Conservation (phyloP, 2,329 filamentous ascomycete species). For the Diaporthe batatas region DNA sequence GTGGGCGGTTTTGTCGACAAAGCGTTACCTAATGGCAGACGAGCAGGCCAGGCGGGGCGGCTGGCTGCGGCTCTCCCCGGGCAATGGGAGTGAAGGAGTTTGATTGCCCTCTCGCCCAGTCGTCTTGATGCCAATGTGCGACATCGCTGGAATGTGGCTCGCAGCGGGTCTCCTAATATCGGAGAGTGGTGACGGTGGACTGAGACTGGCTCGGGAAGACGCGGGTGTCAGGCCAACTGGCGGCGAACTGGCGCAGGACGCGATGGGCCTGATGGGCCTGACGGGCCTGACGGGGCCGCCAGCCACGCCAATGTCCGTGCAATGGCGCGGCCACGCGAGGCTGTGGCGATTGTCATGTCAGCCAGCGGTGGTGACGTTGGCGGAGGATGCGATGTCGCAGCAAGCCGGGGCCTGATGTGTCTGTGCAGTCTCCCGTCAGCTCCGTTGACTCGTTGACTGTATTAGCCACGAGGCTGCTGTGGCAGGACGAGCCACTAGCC, state of each 20-base stretch:
- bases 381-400: constrained; percentile 39
- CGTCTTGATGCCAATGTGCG: background rate
- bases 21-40: constrained; percentile 39
- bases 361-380: background rate
- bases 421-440: background rate
- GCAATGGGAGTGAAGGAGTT: background rate
- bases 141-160: constrained; percentile 29
- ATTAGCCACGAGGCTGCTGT: constrained; percentile 22
- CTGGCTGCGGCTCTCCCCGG: constrained; percentile 29
- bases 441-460: too few species aligned
- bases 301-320: constrained; percentile 26
- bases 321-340: constrained; percentile 33
- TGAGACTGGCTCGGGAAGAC: constrained; percentile 21
- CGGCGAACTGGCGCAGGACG: too few species aligned
- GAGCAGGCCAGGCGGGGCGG: constrained; percentile 4
- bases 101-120: too few species aligned
- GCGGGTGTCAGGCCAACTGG: constrained; percentile 8
- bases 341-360: constrained; percentile 25
- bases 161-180: constrained; percentile 34
- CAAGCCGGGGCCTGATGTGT: background rate
- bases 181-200: constrained; percentile 33
- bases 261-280: too few species aligned
- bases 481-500: constrained; percentile 15
- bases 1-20: constrained; percentile 37
- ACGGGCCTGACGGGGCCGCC: background rate